Evolutionary conservation across 257 asterid species (phyloP), one percentile per base, ranked within the genome.

Genomic region (Jacaranda mimosifolia): DNA sequence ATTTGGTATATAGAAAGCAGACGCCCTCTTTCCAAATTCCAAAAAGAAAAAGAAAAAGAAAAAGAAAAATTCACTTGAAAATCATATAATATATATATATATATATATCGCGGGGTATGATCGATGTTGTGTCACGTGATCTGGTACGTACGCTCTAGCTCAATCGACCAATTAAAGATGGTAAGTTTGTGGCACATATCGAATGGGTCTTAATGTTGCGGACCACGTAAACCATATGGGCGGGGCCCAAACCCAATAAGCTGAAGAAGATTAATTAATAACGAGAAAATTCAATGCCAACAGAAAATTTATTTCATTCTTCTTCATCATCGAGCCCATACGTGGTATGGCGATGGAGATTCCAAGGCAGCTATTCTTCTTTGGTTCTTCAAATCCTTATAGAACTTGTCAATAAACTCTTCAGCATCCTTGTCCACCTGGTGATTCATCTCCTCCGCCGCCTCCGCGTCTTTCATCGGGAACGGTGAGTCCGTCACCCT

Each of bases 351-450:
- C 4, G 89, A 86, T n/a, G 90, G 89, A 67, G 90, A 71, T 56
- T 68, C 86, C 78, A 84, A 43, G 1, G 89, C 85, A 14, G 87
- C 85, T 15, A 78, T 18, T 12, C 45, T 85, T 81, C 39, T 84
- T 6, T 89, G 85, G 45, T 75, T 82, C 87, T 74, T 85, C 85
- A 89, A 81, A 17, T 84, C 89, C 66, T 65, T 87, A 15, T 89
- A 89, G 45, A 89, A 89, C 64, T 85, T 88, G 0, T 60, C 65
- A 17, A 88, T 85, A 3, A 88, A 88, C 75, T 83, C 91, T 17
- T 88, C 93, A 0, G 85, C 84, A 62, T 86, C 90, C 73, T 59
- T 77, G 18, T 86, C 90, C 74, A 86, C 88, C 75, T 81, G 79
- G 40, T 51, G 55, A 15, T 15, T 2, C 15, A 46, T 55, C 67